Conservation (phyloP, 108 stramenopile genomes). For the Skeletonema marinoi region DNA sequence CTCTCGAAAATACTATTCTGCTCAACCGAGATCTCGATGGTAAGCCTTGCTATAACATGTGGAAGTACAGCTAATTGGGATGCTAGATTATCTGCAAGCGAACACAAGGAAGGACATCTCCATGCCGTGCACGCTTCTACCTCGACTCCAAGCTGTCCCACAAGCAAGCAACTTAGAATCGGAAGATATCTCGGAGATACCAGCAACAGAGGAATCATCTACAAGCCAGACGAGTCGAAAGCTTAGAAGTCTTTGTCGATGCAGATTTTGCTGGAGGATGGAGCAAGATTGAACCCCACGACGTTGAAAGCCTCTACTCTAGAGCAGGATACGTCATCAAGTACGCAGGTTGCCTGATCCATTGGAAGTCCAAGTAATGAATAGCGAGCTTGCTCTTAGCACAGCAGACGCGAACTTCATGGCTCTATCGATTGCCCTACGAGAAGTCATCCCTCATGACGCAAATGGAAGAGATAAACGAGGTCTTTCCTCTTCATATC, state of each 20-base stretch:
- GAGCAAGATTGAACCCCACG: neutral
- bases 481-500: neutral
- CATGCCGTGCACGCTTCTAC: slow-evolving; percentile 48
- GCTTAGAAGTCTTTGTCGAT: slow-evolving; percentile 45
- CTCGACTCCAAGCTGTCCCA: slow-evolving; percentile 41
- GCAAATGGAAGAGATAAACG: neutral
- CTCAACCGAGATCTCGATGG: slow-evolving; percentile 17
- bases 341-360: slow-evolving; percentile 25
- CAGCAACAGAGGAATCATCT: slow-evolving; percentile 9
- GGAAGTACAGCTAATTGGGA: slow-evolving; percentile 39
- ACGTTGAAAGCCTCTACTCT: neutral
- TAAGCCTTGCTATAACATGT: slow-evolving; percentile 9
- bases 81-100: slow-evolving; percentile 31
- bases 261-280: slow-evolving; percentile 53
- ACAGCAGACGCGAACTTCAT: slow-evolving; percentile 13
- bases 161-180: slow-evolving; percentile 44
- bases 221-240: slow-evolving; percentile 4
- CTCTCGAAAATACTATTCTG: neutral
- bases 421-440: neutral
- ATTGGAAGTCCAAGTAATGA: slow-evolving; percentile 11
- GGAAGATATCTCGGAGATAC: slow-evolving; percentile 52
- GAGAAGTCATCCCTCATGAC: slow-evolving; percentile 11
- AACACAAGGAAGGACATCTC: slow-evolving; percentile 39
- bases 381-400: slow-evolving; percentile 6
- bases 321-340: slow-evolving; percentile 21